Conservation (phyloP, 208 protist species). For the Leishmania lainsoni region DNA sequence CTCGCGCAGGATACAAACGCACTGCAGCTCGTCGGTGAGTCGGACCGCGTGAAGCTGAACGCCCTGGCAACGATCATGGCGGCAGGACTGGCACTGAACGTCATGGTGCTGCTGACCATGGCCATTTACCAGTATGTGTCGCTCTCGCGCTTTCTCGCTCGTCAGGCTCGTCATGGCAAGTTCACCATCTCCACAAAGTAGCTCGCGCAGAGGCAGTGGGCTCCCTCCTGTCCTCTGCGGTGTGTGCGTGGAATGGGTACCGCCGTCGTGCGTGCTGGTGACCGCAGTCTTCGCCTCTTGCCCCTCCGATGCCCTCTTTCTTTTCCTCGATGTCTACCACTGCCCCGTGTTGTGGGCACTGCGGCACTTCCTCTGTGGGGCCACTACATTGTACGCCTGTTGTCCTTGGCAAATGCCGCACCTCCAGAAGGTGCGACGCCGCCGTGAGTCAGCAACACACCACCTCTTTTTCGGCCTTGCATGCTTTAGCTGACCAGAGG, state of each 20-base stretch:
- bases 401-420: neutral
- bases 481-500: neutral
- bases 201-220: neutral
- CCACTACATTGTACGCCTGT: neutral
- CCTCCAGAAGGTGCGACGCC: neutral
- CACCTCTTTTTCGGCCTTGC: neutral
- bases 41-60: constrained; percentile 54
- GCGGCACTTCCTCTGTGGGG: neutral
- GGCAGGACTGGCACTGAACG: constrained; percentile 48
- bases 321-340: neutral
- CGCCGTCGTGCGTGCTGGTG: neutral
- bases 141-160: constrained; percentile 57
- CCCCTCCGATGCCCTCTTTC: neutral
- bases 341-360: neutral
- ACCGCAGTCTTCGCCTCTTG: neutral
- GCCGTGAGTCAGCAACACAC: neutral
- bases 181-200: constrained; percentile 22
- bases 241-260: neutral
- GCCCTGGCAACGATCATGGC: constrained; percentile 47
- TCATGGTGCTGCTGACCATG: constrained; percentile 58
- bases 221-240: neutral
- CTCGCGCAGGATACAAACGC: constrained; percentile 44
- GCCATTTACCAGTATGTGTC: constrained; percentile 53
- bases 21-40: constrained; percentile 47
- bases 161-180: constrained; percentile 13